Conservation (phyloP, 208 protist genomes). For the Leishmania lainsoni region DNA sequence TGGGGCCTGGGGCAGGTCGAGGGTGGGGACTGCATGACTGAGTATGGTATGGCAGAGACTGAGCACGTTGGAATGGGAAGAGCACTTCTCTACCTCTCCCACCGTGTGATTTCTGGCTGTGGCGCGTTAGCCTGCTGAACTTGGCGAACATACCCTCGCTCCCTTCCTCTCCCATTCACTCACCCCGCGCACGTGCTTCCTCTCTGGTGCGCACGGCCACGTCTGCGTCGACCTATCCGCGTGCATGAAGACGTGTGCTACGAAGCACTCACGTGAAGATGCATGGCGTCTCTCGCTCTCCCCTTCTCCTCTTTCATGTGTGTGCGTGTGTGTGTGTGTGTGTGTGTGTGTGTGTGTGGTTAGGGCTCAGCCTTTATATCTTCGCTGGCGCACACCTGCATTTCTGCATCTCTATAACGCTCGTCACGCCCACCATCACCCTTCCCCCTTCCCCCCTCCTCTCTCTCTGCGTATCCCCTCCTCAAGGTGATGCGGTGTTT, state of each 20-base stretch:
- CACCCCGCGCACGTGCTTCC: too few species aligned
- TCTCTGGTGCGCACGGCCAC: background rate
- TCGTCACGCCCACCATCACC: background rate
- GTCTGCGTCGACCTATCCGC: background rate
- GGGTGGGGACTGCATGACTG: background rate
- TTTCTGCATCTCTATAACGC: background rate
- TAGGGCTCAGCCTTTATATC: too few species aligned
- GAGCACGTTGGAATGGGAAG: background rate
- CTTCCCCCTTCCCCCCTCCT: background rate
- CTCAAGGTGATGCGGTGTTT: background rate
- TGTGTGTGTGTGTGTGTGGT: too few species aligned
- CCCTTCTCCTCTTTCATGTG: background rate
- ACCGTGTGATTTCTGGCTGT: too few species aligned
- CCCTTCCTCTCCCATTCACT: background rate
- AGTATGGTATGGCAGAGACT: background rate
- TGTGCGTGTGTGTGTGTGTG: background rate
- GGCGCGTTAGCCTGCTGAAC: too few species aligned
- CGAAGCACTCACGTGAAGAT: too few species aligned
- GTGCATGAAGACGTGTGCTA: background rate
- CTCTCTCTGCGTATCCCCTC: background rate
- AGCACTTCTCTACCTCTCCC: background rate
- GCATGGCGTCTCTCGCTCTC: conserved; percentile 12
- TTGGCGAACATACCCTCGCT: background rate
- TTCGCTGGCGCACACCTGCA: background rate
- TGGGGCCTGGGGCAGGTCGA: background rate